Conservation (phyloP, 2,329 filamentous ascomycete species). For the Fusarium luffae region DNA sequence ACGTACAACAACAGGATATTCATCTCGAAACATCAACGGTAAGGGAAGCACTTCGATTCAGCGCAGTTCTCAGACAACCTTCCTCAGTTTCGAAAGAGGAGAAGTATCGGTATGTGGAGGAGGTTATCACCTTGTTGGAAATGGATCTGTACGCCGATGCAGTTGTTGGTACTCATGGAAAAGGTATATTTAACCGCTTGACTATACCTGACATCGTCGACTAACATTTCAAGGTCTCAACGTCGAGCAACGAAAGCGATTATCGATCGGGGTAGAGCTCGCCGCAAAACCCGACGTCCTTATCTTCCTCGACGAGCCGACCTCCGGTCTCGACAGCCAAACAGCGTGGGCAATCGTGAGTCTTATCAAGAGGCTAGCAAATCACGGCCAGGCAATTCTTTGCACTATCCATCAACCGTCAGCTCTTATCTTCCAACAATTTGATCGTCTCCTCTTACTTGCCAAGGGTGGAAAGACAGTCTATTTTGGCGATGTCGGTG, state of each 20-base stretch:
- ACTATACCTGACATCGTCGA: neutral
- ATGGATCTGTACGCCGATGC: constrained; percentile 72
- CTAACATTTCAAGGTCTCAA: constrained; percentile 54
- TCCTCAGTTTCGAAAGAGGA: constrained; percentile 70
- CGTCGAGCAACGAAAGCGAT: constrained; percentile 67
- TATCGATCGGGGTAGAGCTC: constrained; percentile 67
- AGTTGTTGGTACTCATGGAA: constrained; percentile 68
- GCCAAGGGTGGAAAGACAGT: constrained; percentile 26
- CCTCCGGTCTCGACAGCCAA: constrained; percentile 68
- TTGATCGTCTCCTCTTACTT: constrained; percentile 66
- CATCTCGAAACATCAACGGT: constrained; percentile 83
- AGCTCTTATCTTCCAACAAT: constrained; percentile 48
- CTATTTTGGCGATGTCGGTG: constrained; percentile 67
- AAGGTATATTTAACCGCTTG: constrained; percentile 43
- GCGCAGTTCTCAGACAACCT: constrained; percentile 83
- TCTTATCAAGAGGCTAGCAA: constrained; percentile 68
- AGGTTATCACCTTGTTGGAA: constrained; percentile 71
- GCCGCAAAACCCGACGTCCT: constrained; percentile 64
- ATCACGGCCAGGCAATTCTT: constrained; percentile 59
- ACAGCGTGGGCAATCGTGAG: constrained; percentile 68
- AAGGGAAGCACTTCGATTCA: constrained; percentile 83
- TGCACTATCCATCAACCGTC: constrained; percentile 19
- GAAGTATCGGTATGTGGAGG: constrained; percentile 84
- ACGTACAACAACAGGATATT: constrained; percentile 88
- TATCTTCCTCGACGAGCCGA: constrained; percentile 68